Conservation (phyloP, 129 eudicot species). For the Daucus carota region DNA sequence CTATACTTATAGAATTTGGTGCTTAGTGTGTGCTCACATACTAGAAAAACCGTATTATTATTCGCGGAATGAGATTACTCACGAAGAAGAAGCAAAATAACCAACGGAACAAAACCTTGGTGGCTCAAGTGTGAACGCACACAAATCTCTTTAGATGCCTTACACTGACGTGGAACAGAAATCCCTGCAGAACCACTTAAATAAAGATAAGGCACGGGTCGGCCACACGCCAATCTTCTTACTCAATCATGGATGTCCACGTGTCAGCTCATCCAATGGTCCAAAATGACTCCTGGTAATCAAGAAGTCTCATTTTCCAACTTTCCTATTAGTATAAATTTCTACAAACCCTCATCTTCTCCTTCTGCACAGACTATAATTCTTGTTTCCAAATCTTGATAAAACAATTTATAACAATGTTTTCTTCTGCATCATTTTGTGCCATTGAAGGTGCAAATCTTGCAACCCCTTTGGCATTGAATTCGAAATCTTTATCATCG, state of each 20-base stretch:
- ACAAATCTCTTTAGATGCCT: background rate
- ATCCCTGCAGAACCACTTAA: constrained; percentile 18
- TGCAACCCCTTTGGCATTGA: constrained; percentile 12
- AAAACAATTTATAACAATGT: constrained; percentile 22
- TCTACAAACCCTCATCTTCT: background rate
- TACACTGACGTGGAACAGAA: constrained; percentile 27
- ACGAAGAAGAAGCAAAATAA: too few relatives aligned
- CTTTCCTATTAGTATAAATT: background rate
- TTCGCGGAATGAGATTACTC: too few relatives aligned
- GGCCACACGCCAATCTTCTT: constrained; percentile 78
- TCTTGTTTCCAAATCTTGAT: background rate
- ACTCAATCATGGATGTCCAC: constrained; percentile 33
- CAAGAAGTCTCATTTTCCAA: constrained; percentile 13
- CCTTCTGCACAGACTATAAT: background rate
- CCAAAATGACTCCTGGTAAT: constrained; percentile 17
- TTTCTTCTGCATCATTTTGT: constrained; percentile 25
- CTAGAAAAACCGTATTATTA: too few relatives aligned
- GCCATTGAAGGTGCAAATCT: constrained; percentile 21
- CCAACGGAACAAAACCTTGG: too few relatives aligned
- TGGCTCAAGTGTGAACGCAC: background rate
- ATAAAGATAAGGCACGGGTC: constrained; percentile 58
- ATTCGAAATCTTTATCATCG: constrained; percentile 5
- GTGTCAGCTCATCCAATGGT: constrained; percentile 37
- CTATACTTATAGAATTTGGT: too few relatives aligned
- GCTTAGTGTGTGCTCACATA: too few relatives aligned